Evolutionary conservation across 108 stramenopile genomes (phyloP).

Genomic region (Schizochytrium sp.): DNA sequence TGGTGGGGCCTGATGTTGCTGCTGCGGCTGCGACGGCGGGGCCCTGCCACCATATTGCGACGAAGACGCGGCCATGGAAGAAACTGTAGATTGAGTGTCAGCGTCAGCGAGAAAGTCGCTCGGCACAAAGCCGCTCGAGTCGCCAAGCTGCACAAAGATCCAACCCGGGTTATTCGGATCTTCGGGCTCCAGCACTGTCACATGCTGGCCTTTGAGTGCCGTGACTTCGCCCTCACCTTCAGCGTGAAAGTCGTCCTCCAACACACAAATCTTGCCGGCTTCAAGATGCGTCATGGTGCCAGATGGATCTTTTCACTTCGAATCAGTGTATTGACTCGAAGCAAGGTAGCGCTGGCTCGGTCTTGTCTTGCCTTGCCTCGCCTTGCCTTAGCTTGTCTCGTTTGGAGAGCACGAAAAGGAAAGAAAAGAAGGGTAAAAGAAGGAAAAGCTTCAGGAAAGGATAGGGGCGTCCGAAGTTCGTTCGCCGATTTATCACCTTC

Average conservation of each 20-base stretch:
- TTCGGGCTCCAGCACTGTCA: constrained; percentile 3
- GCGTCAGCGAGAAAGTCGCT: constrained; percentile 12
- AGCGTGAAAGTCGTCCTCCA: constrained; percentile 6
- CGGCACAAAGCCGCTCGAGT: background rate
- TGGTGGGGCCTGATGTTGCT: background rate
- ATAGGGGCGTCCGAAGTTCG: too few relatives aligned
- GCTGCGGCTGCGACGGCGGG: background rate
- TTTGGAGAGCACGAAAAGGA: too few relatives aligned
- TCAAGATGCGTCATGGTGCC: background rate
- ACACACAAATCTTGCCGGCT: background rate
- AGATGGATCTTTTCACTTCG: too few relatives aligned
- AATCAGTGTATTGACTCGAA: too few relatives aligned
- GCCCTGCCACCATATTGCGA: background rate
- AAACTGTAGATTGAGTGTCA: background rate
- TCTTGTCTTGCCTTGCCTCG: too few relatives aligned
- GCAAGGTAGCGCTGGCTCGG: too few relatives aligned
- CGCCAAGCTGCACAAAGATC: constrained; percentile 4
- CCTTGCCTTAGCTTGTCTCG: too few relatives aligned
- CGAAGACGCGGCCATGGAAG: background rate
- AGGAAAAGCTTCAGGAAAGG: too few relatives aligned
- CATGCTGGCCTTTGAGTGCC: background rate
- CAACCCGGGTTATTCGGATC: background rate
- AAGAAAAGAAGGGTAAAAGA: too few relatives aligned
- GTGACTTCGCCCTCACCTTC: background rate
- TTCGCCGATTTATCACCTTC: too few relatives aligned